A percentile compares a stretch with the other conserved stretches of the same genome.
Evolutionary conservation across 805 yeast genomes (phyloP).

Genomic region (Jamesozyma spencerorum): DNA sequence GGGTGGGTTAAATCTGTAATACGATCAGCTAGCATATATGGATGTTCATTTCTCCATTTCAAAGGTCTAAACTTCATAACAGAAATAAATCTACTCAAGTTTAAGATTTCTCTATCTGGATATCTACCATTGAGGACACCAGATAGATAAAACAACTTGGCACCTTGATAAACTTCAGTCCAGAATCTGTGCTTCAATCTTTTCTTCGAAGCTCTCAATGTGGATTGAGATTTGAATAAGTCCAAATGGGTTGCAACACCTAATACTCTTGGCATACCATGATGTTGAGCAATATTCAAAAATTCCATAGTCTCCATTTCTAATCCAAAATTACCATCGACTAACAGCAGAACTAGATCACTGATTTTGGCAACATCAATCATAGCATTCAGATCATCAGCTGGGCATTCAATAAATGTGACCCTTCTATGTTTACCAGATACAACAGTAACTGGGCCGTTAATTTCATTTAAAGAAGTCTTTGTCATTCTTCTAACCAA

Average conservation of each 20-base stretch:
- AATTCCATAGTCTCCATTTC: constrained; percentile 99
- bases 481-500: constrained; percentile 81
- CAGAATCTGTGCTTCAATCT: constrained; percentile 88
- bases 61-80: constrained; percentile 99
- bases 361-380: constrained; percentile 93
- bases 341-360: constrained; percentile 76
- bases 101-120: constrained; percentile 92
- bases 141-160: constrained; percentile 84
- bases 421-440: constrained; percentile 89
- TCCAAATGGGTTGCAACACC: constrained; percentile 96
- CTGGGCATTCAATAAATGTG: constrained; percentile 80
- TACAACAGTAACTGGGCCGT: constrained; percentile 95
- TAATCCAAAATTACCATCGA: constrained; percentile 95
- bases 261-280: constrained; percentile 95
- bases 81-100: constrained; percentile 82
- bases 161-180: constrained; percentile 99
- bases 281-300: constrained; percentile 89
- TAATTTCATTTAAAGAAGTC: constrained; percentile 73
- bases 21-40: constrained; percentile 85
- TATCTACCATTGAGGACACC: constrained; percentile 96
- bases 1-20: constrained; percentile 94
- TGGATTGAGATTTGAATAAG: constrained; percentile 79
- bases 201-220: constrained; percentile 85
- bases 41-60: constrained; percentile 98
- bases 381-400: constrained; percentile 90